These are phyloP conservation scores for Ogataea chonburiensis DNA, from an alignment of 805 yeast species.

Conservation along the genomic window DNA sequence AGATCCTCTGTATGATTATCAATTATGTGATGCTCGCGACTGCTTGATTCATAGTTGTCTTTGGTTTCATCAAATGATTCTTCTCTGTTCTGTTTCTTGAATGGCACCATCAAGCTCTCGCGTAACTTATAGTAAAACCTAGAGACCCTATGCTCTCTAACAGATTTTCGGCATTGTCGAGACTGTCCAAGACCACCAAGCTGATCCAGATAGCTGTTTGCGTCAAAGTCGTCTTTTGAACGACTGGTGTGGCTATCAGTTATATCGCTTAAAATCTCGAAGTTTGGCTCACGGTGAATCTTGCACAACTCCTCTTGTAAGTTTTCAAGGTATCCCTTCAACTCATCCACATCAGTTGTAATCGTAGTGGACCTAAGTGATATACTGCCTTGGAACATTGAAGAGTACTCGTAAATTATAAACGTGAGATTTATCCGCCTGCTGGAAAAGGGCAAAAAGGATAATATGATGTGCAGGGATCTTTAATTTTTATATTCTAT, in stretches of 20 bases:
- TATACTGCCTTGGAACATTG: constrained; percentile 20
- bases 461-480: constrained; percentile 1
- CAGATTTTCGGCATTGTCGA: constrained; percentile 1
- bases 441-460: constrained; percentile 5
- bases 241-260: neutral
- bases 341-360: constrained; percentile 13
- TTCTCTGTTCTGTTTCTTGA: constrained; percentile 13
- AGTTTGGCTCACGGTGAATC: constrained; percentile 1
- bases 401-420: too few species aligned
- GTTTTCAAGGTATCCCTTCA: constrained; percentile 13
- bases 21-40: neutral
- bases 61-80: neutral
- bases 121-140: constrained; percentile 18
- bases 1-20: neutral
- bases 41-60: neutral
- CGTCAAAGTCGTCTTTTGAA: constrained; percentile 1
- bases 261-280: constrained; percentile 1
- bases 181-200: neutral
- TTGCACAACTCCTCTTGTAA: constrained; percentile 14
- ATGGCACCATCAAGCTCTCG: constrained; percentile 16
- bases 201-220: neutral
- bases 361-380: constrained; percentile 17
- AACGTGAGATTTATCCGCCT: too few species aligned
- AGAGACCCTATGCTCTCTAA: constrained; percentile 17
- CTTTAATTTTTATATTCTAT: too few species aligned